Conservation (phyloP, 352 stramenopile species). For the Pythium diclinum region DNA sequence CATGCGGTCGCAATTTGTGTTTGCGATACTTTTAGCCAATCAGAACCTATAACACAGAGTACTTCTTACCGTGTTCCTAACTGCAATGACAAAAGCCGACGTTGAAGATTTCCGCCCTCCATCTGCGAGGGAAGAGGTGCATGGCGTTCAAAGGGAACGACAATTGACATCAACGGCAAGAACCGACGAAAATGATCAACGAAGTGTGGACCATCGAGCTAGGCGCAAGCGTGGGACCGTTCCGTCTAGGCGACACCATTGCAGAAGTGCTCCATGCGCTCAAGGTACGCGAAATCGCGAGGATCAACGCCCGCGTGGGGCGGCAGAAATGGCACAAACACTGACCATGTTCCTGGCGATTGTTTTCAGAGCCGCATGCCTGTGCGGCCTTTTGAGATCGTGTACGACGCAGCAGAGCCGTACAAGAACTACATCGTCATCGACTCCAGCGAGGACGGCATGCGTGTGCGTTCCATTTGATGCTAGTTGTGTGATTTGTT, state of each 20-base stretch:
- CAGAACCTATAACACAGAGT: neutral
- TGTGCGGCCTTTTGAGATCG: constrained; percentile 71
- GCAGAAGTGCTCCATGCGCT: constrained; percentile 73
- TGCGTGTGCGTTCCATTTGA: constrained; percentile 34
- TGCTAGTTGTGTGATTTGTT: neutral
- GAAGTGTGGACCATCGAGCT: constrained; percentile 85
- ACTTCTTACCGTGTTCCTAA: neutral
- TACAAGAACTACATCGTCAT: constrained; percentile 65
- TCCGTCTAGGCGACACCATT: constrained; percentile 70
- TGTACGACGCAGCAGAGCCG: constrained; percentile 62
- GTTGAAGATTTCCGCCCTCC: constrained; percentile 2
- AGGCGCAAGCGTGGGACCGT: constrained; percentile 70
- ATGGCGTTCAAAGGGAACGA: constrained; percentile 16
- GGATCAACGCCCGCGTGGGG: neutral
- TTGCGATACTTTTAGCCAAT: neutral
- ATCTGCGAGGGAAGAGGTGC: constrained; percentile 1
- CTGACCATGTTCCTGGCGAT: neutral
- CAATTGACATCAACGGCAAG: neutral
- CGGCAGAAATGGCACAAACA: neutral
- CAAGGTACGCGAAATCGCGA: constrained; percentile 40
- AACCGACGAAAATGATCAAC: constrained; percentile 44
- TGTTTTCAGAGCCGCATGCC: constrained; percentile 52
- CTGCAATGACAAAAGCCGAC: neutral
- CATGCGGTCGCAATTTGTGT: neutral
- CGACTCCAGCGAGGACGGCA: constrained; percentile 66